Percentiles rank a stretch among this genome's conserved stretches.
Conservation (phyloP, 2,329 filamentous ascomycete species). For the Fusarium veterinarium region DNA sequence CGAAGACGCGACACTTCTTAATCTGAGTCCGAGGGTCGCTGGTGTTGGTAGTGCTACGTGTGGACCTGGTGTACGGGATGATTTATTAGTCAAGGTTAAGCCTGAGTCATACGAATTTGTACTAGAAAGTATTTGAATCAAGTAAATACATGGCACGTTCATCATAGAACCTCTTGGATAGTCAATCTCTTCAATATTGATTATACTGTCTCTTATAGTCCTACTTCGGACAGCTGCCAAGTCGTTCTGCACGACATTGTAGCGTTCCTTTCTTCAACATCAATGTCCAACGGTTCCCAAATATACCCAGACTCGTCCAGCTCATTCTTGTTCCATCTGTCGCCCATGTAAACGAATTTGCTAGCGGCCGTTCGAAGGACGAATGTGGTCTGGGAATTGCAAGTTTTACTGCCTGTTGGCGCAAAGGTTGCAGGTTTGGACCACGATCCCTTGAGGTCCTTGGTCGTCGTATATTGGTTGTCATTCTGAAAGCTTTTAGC, state of each 20-base stretch:
- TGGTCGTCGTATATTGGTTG: neutral
- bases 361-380: fast-evolving
- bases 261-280: neutral
- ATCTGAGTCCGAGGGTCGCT: slow-evolving; percentile 3
- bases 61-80: slow-evolving; percentile 12
- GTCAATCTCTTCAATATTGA: fast-evolving
- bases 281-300: neutral
- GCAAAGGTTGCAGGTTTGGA: neutral
- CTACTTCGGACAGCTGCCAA: neutral
- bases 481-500: neutral
- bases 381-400: neutral
- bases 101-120: neutral
- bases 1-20: slow-evolving; percentile 4
- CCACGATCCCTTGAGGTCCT: neutral
- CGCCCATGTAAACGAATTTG: neutral
- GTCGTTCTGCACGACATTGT: neutral
- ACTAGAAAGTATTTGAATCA: neutral
- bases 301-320: neutral
- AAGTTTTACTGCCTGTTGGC: neutral
- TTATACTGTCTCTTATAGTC: neutral
- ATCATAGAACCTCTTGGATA: neutral
- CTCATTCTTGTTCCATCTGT: neutral
- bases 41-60: slow-evolving; percentile 19
- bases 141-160: neutral
- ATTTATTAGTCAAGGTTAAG: neutral